Evolutionary conservation across 1,139 yeast species (phyloP).

Genomic region (Yamadazyma epiphylla): DNA sequence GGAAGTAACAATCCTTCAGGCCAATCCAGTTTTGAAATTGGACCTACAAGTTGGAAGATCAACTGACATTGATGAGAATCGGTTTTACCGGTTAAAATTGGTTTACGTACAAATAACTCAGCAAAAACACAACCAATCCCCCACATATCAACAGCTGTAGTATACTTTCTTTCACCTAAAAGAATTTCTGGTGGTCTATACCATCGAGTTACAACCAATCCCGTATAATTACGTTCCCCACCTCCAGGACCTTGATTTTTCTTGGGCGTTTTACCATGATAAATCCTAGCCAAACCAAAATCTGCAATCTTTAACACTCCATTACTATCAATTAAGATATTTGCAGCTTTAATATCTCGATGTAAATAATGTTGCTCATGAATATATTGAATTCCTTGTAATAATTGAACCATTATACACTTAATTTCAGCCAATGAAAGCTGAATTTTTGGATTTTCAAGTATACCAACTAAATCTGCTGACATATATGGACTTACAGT

Average conservation of each 20-base stretch:
- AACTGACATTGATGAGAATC: slow-evolving; percentile 89
- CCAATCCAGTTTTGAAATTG: slow-evolving; percentile 67
- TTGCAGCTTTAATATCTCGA: slow-evolving; percentile 93
- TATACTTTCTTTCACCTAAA: slow-evolving; percentile 78
- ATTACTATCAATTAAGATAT: slow-evolving; percentile 69
- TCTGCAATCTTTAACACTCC: slow-evolving; percentile 87
- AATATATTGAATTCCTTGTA: slow-evolving; percentile 76
- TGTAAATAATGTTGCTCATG: slow-evolving; percentile 74
- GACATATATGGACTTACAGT: slow-evolving; percentile 95
- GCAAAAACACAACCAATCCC: slow-evolving; percentile 97
- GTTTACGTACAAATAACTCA: slow-evolving; percentile 76
- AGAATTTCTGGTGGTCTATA: slow-evolving; percentile 89
- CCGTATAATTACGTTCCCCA: slow-evolving; percentile 76
- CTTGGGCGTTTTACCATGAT: slow-evolving; percentile 68
- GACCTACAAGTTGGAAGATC: slow-evolving; percentile 78
- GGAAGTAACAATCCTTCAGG: slow-evolving; percentile 65
- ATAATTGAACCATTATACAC: slow-evolving; percentile 74
- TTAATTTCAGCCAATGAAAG: slow-evolving; percentile 70
- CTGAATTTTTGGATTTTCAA: slow-evolving; percentile 74
- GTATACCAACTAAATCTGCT: slow-evolving; percentile 87
- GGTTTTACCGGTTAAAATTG: slow-evolving; percentile 79
- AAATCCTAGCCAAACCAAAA: slow-evolving; percentile 85
- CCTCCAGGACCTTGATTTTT: slow-evolving; percentile 62
- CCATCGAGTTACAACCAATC: slow-evolving; percentile 94
- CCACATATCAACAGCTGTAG: slow-evolving; percentile 96